Evolutionary conservation across 2,329 filamentous ascomycete genomes (phyloP).

Genomic region (Pseudocercospora fuligena): DNA sequence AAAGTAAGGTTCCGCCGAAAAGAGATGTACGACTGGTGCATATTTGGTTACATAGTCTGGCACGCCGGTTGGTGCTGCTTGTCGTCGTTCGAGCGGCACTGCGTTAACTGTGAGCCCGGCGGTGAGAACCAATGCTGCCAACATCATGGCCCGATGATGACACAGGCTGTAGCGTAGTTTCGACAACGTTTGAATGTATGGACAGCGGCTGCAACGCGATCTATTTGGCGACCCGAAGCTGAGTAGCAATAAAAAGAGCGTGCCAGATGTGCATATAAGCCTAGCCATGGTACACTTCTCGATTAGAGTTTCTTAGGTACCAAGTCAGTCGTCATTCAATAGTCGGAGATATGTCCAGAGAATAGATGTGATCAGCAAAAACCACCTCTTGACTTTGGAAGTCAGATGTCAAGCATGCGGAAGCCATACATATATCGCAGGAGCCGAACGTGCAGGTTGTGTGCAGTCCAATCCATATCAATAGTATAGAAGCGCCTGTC

Average conservation of each 20-base stretch:
- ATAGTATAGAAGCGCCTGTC: not conserved
- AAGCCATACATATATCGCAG: not conserved
- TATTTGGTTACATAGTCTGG: slow-evolving; percentile 36
- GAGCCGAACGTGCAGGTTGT: slow-evolving; percentile 1
- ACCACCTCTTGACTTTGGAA: not conserved
- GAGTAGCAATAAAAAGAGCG: not conserved
- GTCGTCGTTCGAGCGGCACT: slow-evolving; percentile 13
- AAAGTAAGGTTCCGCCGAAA: slow-evolving; percentile 48
- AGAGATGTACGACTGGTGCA: slow-evolving; percentile 53
- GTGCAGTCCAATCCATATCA: not conserved
- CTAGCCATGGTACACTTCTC: not conserved
- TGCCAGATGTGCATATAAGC: not conserved
- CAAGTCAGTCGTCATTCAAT: not conserved
- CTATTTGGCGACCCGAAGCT: not conserved
- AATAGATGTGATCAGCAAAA: not conserved
- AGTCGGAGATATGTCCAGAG: not conserved
- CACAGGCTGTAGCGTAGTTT: not conserved
- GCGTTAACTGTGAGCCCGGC: slow-evolving; percentile 7
- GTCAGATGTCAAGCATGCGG: not conserved
- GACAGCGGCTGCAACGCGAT: not conserved
- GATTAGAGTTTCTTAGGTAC: not conserved
- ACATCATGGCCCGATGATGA: not conserved
- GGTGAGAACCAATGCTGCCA: slow-evolving; percentile 1
- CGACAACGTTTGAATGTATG: not conserved
- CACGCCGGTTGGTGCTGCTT: slow-evolving; percentile 25